Evolutionary conservation across 2,329 filamentous ascomycete species (phyloP).

Genomic region (Ascochyta rabiei): DNA sequence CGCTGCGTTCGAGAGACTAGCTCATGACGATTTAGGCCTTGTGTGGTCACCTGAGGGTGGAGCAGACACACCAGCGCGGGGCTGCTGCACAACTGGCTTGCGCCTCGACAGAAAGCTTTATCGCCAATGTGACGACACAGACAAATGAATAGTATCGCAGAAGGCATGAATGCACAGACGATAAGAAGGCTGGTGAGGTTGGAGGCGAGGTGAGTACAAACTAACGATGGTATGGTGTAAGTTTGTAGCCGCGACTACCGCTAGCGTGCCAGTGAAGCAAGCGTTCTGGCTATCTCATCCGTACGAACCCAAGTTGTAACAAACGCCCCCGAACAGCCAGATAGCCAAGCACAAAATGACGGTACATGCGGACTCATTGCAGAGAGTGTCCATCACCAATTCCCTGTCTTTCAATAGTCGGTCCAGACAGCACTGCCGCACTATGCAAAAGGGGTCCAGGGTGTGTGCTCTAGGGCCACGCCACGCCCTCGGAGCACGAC

Average conservation of each 20-base stretch:
- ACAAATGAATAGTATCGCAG: not conserved
- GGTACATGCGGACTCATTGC: too few species aligned
- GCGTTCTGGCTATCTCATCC: slow-evolving; percentile 1
- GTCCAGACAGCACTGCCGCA: slow-evolving; percentile 12
- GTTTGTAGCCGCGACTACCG: slow-evolving; percentile 8
- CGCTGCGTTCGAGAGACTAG: slow-evolving; percentile 1
- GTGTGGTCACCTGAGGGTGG: slow-evolving; percentile 13
- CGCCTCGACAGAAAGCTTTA: slow-evolving; percentile 5
- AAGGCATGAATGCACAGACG: not conserved
- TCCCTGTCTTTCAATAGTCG: not conserved
- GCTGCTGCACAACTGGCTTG: slow-evolving; percentile 5
- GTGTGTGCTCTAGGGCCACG: slow-evolving; percentile 19
- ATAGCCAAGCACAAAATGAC: slow-evolving; percentile 1
- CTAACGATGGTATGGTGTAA: slow-evolving; percentile 2
- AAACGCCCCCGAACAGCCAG: not conserved
- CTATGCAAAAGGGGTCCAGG: slow-evolving; percentile 26
- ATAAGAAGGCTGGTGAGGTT: slow-evolving; percentile 3
- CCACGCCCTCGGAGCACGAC: slow-evolving; percentile 21
- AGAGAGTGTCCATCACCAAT: slow-evolving; percentile 3
- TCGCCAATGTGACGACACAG: slow-evolving; percentile 1
- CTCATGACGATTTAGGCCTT: slow-evolving; percentile 1
- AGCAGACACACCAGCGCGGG: slow-evolving; percentile 10
- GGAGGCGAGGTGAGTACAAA: not conserved
- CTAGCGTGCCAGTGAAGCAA: slow-evolving; percentile 16
- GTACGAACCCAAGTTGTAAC: not conserved